Conservation (phyloP, 2,329 filamentous ascomycete genomes). For the Colletotrichum lupini region DNA sequence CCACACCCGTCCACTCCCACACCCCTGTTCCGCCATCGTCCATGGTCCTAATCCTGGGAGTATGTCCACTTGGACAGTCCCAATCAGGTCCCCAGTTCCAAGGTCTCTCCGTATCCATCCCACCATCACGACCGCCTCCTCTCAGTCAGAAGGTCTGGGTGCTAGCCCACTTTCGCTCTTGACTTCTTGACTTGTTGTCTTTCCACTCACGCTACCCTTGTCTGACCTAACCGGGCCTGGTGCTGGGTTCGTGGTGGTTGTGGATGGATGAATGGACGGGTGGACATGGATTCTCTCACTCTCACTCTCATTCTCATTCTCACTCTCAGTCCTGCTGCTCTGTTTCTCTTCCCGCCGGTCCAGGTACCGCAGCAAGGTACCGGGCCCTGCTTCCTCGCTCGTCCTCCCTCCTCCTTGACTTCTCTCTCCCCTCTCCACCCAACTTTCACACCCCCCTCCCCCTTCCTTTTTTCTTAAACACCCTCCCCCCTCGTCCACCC, state of each 20-base stretch:
- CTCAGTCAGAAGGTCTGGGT: background rate
- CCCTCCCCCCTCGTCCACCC: conserved; percentile 22
- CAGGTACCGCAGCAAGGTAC: conserved; percentile 12
- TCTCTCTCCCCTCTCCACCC: background rate
- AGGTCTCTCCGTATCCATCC: conserved; percentile 6
- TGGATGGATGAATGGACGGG: background rate
- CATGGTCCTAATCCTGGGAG: conserved; percentile 14
- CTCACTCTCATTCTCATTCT: background rate
- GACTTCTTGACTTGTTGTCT: conserved; percentile 4
- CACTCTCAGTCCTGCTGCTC: background rate
- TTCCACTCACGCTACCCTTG: conserved; percentile 5
- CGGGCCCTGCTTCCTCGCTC: conserved; percentile 4
- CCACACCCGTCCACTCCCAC: conserved; percentile 5
- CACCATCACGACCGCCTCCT: background rate
- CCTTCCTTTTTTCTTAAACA: conserved; percentile 23
- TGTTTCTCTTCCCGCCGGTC: background rate
- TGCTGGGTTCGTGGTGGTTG: background rate
- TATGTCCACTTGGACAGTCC: conserved; percentile 10
- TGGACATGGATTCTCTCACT: background rate
- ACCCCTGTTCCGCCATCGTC: conserved; percentile 1
- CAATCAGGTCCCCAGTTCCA: conserved; percentile 21
- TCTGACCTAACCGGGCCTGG: background rate
- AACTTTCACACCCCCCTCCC: conserved; percentile 11
- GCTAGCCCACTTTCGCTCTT: conserved; percentile 4
- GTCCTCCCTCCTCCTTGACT: background rate